These are phyloP conservation scores for Coelastrella sp. DNA, from an alignment of 139 green algal genomes.

Conservation along the genomic window DNA sequence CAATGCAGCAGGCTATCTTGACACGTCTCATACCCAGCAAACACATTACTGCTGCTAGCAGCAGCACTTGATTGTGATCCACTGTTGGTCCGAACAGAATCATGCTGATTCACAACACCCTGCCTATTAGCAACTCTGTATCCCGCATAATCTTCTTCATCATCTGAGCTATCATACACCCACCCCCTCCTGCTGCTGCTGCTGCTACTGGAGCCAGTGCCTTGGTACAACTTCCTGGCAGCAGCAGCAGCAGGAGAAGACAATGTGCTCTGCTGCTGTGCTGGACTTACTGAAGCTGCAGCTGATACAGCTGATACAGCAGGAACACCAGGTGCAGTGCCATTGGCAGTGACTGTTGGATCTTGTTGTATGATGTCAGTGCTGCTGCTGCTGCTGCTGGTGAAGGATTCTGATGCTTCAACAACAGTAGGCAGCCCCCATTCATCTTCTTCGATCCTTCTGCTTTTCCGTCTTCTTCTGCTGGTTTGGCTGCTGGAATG, in stretches of 20 bases:
- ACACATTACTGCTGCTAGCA: not conserved
- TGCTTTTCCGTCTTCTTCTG: not conserved
- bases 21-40: not conserved
- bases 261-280: constrained; percentile 9
- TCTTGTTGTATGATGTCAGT: not conserved
- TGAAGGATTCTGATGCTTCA: not conserved
- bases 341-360: not conserved
- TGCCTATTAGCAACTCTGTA: not conserved
- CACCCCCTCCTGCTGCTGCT: not conserved
- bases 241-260: no score
- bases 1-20: not conserved
- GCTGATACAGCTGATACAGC: not conserved
- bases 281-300: not conserved
- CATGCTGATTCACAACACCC: not conserved
- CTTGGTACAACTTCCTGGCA: not conserved
- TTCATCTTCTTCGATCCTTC: constrained; percentile 1
- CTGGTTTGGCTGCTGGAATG: not conserved
- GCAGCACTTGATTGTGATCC: not conserved
- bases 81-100: not conserved
- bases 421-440: constrained; percentile 28
- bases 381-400: constrained; percentile 9
- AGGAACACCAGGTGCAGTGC: constrained; percentile 10
- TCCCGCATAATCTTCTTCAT: not conserved
- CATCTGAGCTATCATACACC: not conserved
- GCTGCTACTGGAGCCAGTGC: not conserved